phyloP scores from a whole-genome alignment of 164 flowering plant species.

The Aristolochia fimbriata region DNA sequence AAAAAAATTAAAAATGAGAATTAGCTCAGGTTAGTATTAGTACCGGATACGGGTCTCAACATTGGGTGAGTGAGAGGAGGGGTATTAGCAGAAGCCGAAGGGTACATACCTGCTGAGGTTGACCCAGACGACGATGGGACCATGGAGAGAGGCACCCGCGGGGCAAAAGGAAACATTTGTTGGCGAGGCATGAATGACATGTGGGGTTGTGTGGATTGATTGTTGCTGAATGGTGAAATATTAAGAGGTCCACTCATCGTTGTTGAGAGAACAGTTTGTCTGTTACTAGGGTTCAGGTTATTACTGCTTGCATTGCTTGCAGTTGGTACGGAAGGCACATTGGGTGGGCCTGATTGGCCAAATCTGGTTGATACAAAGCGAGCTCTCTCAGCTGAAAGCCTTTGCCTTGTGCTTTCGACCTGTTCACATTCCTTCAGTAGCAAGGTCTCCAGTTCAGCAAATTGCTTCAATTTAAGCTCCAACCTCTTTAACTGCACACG shows the following conservation, averaged over 20 bases:
- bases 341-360: conserved; percentile 29
- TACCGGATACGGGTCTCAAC: conserved; percentile 57
- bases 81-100: conserved; percentile 26
- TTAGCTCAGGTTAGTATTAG: conserved; percentile 61
- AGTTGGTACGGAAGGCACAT: conserved; percentile 6
- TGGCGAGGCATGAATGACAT: conserved; percentile 72
- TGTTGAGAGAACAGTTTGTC: conserved; percentile 39
- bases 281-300: conserved; percentile 17
- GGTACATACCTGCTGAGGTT: conserved; percentile 35
- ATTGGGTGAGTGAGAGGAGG: conserved; percentile 43
- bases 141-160: conserved; percentile 62
- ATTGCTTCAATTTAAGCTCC: conserved; percentile 91
- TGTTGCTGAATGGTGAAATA: conserved; percentile 49
- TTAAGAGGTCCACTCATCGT: neutral
- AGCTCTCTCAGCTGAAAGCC: conserved; percentile 60
- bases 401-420: conserved; percentile 76
- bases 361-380: conserved; percentile 47
- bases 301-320: conserved; percentile 5
- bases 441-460: conserved; percentile 87
- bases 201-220: conserved; percentile 48
- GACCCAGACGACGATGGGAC: conserved; percentile 47
- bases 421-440: conserved; percentile 89
- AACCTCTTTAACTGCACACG: conserved; percentile 65
- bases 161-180: conserved; percentile 62
- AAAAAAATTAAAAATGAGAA: neutral